These are phyloP conservation scores for Stemphylium lycopersici DNA, from an alignment of 2,329 filamentous ascomycete genomes.

Conservation along the genomic window DNA sequence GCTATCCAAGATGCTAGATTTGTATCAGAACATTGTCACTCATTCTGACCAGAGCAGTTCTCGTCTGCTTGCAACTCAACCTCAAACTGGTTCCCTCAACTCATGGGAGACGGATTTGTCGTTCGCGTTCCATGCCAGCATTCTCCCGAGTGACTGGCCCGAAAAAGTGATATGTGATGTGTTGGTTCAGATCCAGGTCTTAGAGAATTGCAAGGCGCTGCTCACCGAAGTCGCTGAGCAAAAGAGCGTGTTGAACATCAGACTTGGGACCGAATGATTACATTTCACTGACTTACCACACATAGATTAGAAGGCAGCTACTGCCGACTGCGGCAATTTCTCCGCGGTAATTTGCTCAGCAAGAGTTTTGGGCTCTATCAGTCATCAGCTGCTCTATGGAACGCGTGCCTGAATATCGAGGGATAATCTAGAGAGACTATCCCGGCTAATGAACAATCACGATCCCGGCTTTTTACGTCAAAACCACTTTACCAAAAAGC, in stretches of 20 bases:
- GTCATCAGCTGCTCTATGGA: slow-evolving; percentile 1
- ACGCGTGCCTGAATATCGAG: slow-evolving; percentile 5
- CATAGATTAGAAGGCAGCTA: not conserved
- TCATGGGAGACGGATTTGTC: slow-evolving; percentile 8
- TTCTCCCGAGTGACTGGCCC: slow-evolving; percentile 13
- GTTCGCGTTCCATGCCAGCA: not conserved
- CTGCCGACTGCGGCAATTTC: not conserved
- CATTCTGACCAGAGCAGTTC: slow-evolving; percentile 12
- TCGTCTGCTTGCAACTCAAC: slow-evolving; percentile 9
- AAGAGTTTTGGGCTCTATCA: not conserved
- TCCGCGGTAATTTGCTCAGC: not conserved
- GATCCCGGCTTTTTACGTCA: not conserved
- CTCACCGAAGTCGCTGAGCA: not conserved
- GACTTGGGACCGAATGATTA: not conserved
- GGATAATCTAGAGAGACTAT: slow-evolving; percentile 10
- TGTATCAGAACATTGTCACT: slow-evolving; percentile 27
- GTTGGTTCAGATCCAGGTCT: slow-evolving; percentile 13
- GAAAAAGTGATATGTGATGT: slow-evolving; percentile 27
- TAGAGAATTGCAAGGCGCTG: not conserved
- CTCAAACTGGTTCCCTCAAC: not conserved
- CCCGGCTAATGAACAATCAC: slow-evolving; percentile 12
- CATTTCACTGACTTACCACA: not conserved
- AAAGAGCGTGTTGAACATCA: not conserved
- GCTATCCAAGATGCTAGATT: slow-evolving; percentile 24
- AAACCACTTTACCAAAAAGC: not conserved